These are phyloP conservation scores for Ophiosphaerella herpotricha DNA, from an alignment of 2,329 filamentous ascomycete species.

Conservation along the genomic window DNA sequence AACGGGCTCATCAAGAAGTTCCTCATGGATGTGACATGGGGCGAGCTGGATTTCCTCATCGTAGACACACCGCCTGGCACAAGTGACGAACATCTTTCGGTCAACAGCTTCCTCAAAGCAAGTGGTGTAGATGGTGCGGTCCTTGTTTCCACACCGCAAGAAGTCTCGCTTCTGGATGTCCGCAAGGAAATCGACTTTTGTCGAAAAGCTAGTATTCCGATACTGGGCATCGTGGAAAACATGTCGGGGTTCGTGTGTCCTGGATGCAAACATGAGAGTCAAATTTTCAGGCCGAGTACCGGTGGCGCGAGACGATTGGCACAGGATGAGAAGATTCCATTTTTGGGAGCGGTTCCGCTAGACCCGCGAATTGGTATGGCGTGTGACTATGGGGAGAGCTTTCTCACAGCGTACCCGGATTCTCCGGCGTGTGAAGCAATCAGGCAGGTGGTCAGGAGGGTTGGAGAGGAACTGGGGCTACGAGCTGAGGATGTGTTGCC, in stretches of 20 bases:
- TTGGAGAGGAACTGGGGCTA: slow-evolving; percentile 57
- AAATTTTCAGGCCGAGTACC: slow-evolving; percentile 91
- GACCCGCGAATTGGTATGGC: slow-evolving; percentile 95
- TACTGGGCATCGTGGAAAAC: slow-evolving; percentile 93
- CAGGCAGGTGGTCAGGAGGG: slow-evolving; percentile 74
- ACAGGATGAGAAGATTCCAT: slow-evolving; percentile 84
- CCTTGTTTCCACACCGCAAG: slow-evolving; percentile 91
- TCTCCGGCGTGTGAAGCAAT: slow-evolving; percentile 87
- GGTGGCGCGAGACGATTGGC: slow-evolving; percentile 82
- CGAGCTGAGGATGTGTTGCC: slow-evolving; percentile 33
- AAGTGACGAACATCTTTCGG: slow-evolving; percentile 90
- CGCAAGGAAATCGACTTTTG: slow-evolving; percentile 98
- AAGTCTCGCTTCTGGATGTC: slow-evolving; percentile 89
- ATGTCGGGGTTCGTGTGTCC: slow-evolving; percentile 98
- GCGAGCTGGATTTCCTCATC: slow-evolving; percentile 87
- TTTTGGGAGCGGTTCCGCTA: slow-evolving; percentile 85
- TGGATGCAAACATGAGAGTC: slow-evolving; percentile 76
- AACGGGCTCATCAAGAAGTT: slow-evolving; percentile 98
- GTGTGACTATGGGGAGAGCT: slow-evolving; percentile 97
- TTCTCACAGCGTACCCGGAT: slow-evolving; percentile 90
- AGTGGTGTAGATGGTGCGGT: slow-evolving; percentile 93
- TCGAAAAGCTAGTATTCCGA: slow-evolving; percentile 84
- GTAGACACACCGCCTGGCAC: slow-evolving; percentile 97
- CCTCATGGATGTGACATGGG: slow-evolving; percentile 97
- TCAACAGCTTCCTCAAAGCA: slow-evolving; percentile 89